phyloP scores from a whole-genome alignment of 1,284 basidiomycete genomes.

The Apiotrichum gracile region DNA sequence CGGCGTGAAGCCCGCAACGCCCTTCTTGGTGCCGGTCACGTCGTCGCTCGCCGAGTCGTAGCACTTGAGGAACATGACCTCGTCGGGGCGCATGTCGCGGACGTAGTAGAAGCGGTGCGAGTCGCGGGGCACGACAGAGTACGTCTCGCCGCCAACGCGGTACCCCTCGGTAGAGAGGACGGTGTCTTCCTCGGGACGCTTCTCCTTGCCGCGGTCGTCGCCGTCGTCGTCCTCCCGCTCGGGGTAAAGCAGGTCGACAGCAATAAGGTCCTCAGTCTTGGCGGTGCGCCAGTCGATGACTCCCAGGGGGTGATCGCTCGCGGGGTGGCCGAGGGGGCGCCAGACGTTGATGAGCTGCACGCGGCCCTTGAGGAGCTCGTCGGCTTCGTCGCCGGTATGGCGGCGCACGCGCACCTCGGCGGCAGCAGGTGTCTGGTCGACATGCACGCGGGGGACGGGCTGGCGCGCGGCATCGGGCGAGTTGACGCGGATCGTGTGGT shows the following conservation, averaged over 20 bases:
- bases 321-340: conserved; percentile 13
- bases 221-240: conserved; percentile 7
- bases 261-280: conserved; percentile 4
- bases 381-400: conserved; percentile 12
- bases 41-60: conserved; percentile 12
- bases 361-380: conserved; percentile 12
- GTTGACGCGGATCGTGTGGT: conserved; percentile 19
- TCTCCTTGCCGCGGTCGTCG: conserved; percentile 17
- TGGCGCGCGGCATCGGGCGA: conserved; percentile 11
- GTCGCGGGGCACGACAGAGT: conserved; percentile 11
- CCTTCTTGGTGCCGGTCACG: conserved; percentile 1
- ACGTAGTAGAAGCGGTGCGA: conserved; percentile 16
- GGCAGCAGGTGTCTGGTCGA: conserved; percentile 18
- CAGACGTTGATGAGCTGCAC: conserved; percentile 23
- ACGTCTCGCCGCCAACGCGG: conserved; percentile 17
- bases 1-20: conserved; percentile 15
- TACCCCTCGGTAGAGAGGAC: conserved; percentile 4
- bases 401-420: conserved; percentile 10
- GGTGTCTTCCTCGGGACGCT: not conserved
- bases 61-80: conserved; percentile 22
- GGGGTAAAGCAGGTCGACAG: conserved; percentile 16
- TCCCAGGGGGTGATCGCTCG: conserved; percentile 11
- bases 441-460: conserved; percentile 15
- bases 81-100: conserved; percentile 16
- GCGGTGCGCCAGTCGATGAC: conserved; percentile 17